phyloP scores from a whole-genome alignment of 163 green algal genomes.

The Chlorella variabilis region DNA sequence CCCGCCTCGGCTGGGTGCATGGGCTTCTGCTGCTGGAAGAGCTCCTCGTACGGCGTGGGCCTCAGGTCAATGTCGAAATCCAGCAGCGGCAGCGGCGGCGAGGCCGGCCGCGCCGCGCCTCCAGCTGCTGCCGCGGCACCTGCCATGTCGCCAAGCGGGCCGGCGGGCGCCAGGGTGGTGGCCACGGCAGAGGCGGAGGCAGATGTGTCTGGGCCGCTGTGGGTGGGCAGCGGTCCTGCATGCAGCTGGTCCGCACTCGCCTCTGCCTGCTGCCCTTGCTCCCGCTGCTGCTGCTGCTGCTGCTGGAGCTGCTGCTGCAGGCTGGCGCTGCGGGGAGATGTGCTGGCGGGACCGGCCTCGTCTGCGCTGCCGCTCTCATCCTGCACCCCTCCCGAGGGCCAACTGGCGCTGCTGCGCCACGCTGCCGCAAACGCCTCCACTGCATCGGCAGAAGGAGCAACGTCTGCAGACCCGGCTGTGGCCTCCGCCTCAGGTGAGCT shows the following conservation, averaged over 20 bases:
- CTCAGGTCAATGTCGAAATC: conserved; percentile 23
- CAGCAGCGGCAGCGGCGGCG: conserved; percentile 16
- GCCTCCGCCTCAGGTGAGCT: not conserved
- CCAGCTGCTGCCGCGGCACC: not conserved
- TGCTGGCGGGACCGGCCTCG: not conserved
- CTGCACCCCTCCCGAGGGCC: not conserved
- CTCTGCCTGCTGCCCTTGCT: not conserved
- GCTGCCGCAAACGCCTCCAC: not conserved
- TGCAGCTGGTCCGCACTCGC: not conserved
- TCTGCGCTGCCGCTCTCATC: not conserved
- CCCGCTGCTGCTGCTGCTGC: conserved; percentile 1
- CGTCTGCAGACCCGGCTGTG: no score
- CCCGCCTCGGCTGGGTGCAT: not conserved
- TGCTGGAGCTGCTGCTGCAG: not conserved
- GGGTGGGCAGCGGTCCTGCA: not conserved
- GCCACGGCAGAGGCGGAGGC: not conserved
- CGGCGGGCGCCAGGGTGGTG: not conserved
- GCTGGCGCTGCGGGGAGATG: not conserved
- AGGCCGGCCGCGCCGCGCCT: not conserved
- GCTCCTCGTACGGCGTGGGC: not conserved
- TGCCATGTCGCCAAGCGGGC: no score
- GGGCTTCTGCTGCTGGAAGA: not conserved
- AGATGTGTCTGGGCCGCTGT: conserved; percentile 2
- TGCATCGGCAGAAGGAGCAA: not conserved
- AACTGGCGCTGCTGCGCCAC: not conserved